Conservation (phyloP, 768 basidiomycete species). For the Mycena haematopus region DNA sequence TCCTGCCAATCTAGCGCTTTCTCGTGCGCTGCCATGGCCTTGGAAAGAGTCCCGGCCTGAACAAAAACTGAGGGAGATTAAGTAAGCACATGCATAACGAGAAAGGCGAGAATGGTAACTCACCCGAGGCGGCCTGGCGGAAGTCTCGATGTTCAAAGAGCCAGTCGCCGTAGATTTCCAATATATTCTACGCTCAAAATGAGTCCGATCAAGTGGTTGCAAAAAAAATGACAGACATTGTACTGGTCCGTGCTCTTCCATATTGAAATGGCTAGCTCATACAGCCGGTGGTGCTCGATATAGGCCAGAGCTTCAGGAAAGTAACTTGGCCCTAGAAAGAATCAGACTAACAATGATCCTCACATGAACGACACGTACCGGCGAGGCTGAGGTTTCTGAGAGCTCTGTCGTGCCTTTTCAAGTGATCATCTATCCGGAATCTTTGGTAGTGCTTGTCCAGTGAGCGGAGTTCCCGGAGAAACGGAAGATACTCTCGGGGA, state of each 20-base stretch:
- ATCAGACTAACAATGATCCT: conserved; percentile 5
- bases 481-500: conserved; percentile 96
- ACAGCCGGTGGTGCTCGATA: conserved; percentile 78
- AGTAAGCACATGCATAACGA: conserved; percentile 6
- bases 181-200: conserved; percentile 54
- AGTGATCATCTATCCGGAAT: conserved; percentile 92
- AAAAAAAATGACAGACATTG: conserved; percentile 49
- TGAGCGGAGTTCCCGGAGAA: conserved; percentile 87
- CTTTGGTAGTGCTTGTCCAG: conserved; percentile 83
- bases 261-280: conserved; percentile 73
- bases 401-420: conserved; percentile 78
- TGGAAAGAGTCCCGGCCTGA: conserved; percentile 64
- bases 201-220: conserved; percentile 1
- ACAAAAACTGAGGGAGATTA: conserved; percentile 62
- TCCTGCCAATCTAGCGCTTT: conserved; percentile 91
- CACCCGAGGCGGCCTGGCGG: conserved; percentile 82
- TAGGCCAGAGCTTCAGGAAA: conserved; percentile 86
- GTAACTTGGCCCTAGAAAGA: conserved; percentile 58
- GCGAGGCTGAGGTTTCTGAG: conserved; percentile 75
- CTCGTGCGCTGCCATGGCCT: conserved; percentile 90
- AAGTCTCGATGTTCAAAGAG: conserved; percentile 87
- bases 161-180: conserved; percentile 84
- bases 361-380: conserved; percentile 48
- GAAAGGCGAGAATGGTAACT: conserved; percentile 23
- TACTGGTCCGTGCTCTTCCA: conserved; percentile 74